phyloP scores from a whole-genome alignment of 2,329 filamentous ascomycete species.

The Dactylonectria estremocensis region DNA sequence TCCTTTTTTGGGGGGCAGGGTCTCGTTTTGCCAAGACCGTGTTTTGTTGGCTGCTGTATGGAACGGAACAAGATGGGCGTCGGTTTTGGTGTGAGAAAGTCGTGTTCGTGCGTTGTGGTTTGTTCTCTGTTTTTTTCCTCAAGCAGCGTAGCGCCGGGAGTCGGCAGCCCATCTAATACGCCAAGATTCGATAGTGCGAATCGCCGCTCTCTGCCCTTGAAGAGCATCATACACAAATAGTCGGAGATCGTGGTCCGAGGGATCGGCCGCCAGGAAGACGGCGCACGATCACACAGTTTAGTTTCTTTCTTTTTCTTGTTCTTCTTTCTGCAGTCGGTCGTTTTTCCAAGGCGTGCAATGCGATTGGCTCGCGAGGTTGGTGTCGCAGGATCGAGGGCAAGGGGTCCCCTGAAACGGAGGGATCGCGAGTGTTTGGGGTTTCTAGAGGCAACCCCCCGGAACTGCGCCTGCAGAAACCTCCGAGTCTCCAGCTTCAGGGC shows the following conservation, averaged over 20 bases:
- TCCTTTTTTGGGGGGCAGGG: slow-evolving; percentile 20
- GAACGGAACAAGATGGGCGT: not conserved
- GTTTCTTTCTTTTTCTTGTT: not conserved
- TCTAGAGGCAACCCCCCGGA: not conserved
- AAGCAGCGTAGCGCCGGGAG: not conserved
- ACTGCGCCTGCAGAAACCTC: slow-evolving; percentile 6
- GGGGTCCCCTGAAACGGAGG: slow-evolving; percentile 17
- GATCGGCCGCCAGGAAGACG: not conserved
- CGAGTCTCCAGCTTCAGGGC: slow-evolving; percentile 23
- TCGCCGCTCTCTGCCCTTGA: not conserved
- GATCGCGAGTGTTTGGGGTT: not conserved
- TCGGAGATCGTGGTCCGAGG: not conserved
- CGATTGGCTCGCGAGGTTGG: slow-evolving; percentile 17
- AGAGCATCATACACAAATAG: not conserved
- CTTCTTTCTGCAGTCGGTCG: not conserved
- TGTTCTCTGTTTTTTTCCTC: not conserved
- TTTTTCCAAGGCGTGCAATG: not conserved
- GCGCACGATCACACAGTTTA: not conserved
- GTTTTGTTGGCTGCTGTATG: not conserved
- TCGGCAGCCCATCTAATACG: not conserved
- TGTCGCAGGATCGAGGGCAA: not conserved
- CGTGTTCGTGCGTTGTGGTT: not conserved
- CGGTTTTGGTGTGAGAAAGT: not conserved
- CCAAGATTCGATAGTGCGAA: not conserved
- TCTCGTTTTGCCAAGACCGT: not conserved